Conservation (phyloP, 495 filamentous ascomycete genomes). For the Penicillium goetzii region DNA sequence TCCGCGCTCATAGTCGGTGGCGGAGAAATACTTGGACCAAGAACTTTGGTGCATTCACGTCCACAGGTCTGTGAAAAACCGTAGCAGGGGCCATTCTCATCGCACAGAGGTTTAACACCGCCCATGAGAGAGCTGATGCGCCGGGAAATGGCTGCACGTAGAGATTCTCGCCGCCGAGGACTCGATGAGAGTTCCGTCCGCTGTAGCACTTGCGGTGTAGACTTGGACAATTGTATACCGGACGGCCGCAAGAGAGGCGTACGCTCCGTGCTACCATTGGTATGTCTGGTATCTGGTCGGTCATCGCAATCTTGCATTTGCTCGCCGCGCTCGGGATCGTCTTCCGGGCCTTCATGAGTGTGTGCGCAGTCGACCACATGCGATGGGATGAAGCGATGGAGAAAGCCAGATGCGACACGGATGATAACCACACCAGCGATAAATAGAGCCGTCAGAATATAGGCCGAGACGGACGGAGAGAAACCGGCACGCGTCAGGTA, state of each 20-base stretch:
- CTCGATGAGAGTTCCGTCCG: slow-evolving; percentile 6
- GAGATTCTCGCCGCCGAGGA: slow-evolving; percentile 37
- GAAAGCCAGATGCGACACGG: slow-evolving; percentile 72
- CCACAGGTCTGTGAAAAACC: slow-evolving; percentile 87
- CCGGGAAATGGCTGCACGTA: slow-evolving; percentile 45
- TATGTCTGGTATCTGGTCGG: slow-evolving; percentile 23
- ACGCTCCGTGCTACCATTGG: slow-evolving; percentile 39
- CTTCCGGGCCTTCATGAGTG: slow-evolving; percentile 56
- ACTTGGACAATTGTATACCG: slow-evolving; percentile 25
- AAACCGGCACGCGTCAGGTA: slow-evolving; percentile 73
- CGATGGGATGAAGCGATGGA: slow-evolving; percentile 88
- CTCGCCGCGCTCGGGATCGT: slow-evolving; percentile 40
- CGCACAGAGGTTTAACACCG: slow-evolving; percentile 70
- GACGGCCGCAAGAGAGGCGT: slow-evolving; percentile 47
- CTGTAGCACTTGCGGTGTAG: slow-evolving; percentile 32
- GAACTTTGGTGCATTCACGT: slow-evolving; percentile 65
- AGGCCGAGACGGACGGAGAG: slow-evolving; percentile 67
- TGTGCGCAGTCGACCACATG: slow-evolving; percentile 93
- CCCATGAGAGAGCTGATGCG: slow-evolving; percentile 67
- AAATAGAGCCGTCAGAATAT: slow-evolving; percentile 76
- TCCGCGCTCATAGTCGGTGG: slow-evolving; percentile 16
- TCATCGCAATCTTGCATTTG: slow-evolving; percentile 22
- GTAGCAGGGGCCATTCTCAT: slow-evolving; percentile 75
- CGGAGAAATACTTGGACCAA: slow-evolving; percentile 18
- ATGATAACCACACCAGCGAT: slow-evolving; percentile 83